Conservation (phyloP, 192 early-diverging fungal genomes). For the Chytriomyces sp. region DNA sequence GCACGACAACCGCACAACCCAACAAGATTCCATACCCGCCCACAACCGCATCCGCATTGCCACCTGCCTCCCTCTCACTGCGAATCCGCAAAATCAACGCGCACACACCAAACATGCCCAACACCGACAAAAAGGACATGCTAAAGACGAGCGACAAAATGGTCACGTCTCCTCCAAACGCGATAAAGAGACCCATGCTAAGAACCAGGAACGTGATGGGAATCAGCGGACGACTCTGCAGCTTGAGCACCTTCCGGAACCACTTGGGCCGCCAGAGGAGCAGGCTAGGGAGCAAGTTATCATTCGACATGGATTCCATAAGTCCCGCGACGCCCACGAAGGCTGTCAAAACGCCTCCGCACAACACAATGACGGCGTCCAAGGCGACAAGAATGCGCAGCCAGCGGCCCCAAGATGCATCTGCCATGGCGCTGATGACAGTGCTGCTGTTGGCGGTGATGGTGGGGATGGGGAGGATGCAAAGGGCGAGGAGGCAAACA, state of each 20-base stretch:
- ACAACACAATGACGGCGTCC: constrained; percentile 61
- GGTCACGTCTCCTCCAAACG: constrained; percentile 45
- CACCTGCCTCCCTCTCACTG: constrained; percentile 34
- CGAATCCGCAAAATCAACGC: constrained; percentile 53
- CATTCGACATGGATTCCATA: constrained; percentile 52
- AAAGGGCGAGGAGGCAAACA: constrained; percentile 46
- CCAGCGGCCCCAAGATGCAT: constrained; percentile 29
- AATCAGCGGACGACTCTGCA: constrained; percentile 28
- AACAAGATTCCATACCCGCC: constrained; percentile 39
- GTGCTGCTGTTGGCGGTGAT: constrained; percentile 42
- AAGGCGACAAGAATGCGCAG: constrained; percentile 49
- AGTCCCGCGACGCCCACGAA: constrained; percentile 58
- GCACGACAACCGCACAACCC: constrained; percentile 26
- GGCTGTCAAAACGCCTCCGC: constrained; percentile 60
- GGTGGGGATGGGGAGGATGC: constrained; percentile 48
- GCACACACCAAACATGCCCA: constrained; percentile 47
- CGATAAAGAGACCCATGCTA: constrained; percentile 47
- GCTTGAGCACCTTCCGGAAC: constrained; percentile 21
- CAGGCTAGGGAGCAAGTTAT: constrained; percentile 53
- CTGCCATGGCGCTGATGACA: constrained; percentile 48
- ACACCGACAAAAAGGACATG: constrained; percentile 51
- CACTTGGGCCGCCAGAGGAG: constrained; percentile 48
- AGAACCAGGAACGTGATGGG: constrained; percentile 52
- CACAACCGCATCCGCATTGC: constrained; percentile 27
- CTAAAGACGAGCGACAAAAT: constrained; percentile 57